Evolutionary conservation across 1,139 yeast genomes (phyloP).

Genomic region (Pneumocystis canis): DNA sequence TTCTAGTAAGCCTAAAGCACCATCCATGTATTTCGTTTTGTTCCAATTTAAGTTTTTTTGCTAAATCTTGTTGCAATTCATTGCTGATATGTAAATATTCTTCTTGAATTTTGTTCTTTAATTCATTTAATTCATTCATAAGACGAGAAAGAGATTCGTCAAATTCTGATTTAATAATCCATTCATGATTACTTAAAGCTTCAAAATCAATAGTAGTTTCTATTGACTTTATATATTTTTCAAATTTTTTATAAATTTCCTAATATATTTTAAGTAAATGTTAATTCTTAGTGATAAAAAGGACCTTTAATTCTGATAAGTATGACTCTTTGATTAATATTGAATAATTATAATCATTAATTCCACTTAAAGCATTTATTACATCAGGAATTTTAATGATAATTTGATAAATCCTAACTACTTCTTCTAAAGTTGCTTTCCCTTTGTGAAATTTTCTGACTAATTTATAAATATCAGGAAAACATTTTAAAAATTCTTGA

Average conservation of each 20-base stretch:
- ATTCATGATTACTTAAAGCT: conserved; percentile 64
- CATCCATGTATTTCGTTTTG: conserved; percentile 79
- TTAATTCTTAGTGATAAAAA: conserved; percentile 11
- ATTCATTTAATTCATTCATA: conserved; percentile 40
- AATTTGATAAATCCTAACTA: conserved; percentile 76
- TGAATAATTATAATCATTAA: conserved; percentile 15
- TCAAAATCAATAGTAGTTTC: conserved; percentile 83
- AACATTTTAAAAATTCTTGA: conserved; percentile 49
- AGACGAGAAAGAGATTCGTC: conserved; percentile 59
- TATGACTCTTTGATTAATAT: background rate
- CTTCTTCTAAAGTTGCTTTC: conserved; percentile 58
- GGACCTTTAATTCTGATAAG: conserved; percentile 2
- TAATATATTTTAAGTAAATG: conserved; percentile 4
- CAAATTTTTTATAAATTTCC: conserved; percentile 32
- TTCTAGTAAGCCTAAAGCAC: conserved; percentile 85
- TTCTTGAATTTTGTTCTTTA: conserved; percentile 41
- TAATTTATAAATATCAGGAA: conserved; percentile 72
- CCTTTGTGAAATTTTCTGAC: conserved; percentile 47
- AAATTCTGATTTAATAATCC: conserved; percentile 76
- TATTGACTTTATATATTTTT: conserved; percentile 66
- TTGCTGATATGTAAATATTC: conserved; percentile 55
- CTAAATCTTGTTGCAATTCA: conserved; percentile 66
- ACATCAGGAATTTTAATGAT: conserved; percentile 57
- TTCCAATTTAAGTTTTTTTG: conserved; percentile 77
- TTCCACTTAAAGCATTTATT: conserved; percentile 35